phyloP scores from a whole-genome alignment of 169 alveolate genomes.

The Plasmodium sp. region DNA sequence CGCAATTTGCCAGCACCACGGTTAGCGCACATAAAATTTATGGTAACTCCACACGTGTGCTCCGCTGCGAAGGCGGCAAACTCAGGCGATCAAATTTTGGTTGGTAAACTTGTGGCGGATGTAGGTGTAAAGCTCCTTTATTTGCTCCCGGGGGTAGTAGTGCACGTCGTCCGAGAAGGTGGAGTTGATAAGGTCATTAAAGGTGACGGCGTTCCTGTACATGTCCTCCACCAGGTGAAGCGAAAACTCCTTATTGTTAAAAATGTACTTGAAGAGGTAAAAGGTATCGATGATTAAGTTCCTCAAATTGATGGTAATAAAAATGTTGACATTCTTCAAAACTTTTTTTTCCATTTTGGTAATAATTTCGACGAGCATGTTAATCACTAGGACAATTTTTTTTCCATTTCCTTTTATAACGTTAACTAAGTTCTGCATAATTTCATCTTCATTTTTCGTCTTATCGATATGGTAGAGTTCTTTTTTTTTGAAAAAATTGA shows the following conservation, averaged over 20 bases:
- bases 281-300: constrained; percentile 57
- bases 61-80: background rate
- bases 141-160: constrained; percentile 66
- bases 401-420: constrained; percentile 55
- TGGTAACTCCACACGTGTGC: background rate
- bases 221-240: constrained; percentile 42
- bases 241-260: constrained; percentile 37
- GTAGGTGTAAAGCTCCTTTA: constrained; percentile 33
- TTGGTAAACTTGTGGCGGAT: constrained; percentile 42
- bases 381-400: constrained; percentile 32
- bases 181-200: constrained; percentile 26
- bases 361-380: constrained; percentile 39
- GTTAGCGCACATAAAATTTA: background rate
- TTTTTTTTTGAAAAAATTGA: constrained; percentile 62
- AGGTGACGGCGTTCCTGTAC: constrained; percentile 12
- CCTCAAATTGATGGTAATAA: constrained; percentile 39
- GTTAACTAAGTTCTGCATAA: constrained; percentile 50
- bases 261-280: constrained; percentile 51
- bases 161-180: constrained; percentile 41
- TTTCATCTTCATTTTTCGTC: constrained; percentile 63
- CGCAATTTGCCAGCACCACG: background rate
- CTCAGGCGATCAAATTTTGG: constrained; percentile 32
- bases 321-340: constrained; percentile 33
- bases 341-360: constrained; percentile 44
- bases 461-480: constrained; percentile 57